These are phyloP conservation scores for Apodospora peruviana DNA, from an alignment of 495 filamentous ascomycete species.

Conservation along the genomic window DNA sequence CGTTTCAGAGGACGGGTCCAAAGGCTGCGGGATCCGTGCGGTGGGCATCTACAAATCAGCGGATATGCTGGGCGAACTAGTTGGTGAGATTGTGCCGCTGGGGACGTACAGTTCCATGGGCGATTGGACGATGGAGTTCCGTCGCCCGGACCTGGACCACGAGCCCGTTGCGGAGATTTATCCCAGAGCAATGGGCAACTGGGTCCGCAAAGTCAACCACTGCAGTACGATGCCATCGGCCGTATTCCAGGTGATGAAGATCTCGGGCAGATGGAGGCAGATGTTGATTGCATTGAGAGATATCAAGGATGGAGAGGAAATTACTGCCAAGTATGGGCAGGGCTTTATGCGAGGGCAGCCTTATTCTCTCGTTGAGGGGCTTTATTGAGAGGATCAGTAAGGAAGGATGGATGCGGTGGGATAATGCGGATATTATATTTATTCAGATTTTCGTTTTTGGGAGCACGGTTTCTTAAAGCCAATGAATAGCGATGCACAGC, in stretches of 20 bases:
- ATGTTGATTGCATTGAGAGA: constrained; percentile 17
- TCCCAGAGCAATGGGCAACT: constrained; percentile 20
- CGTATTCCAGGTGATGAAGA: constrained; percentile 16
- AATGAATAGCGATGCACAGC: too few species aligned
- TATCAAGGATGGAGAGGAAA: constrained; percentile 21
- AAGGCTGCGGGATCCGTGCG: constrained; percentile 16
- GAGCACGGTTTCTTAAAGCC: too few species aligned
- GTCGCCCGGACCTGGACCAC: constrained; percentile 19
- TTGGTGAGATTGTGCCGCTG: constrained; percentile 22
- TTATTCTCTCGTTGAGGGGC: constrained; percentile 16
- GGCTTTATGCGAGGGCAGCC: constrained; percentile 15
- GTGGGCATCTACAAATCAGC: constrained; percentile 5
- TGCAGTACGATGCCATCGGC: constrained; percentile 13
- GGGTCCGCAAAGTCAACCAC: constrained; percentile 27
- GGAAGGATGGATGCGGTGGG: too few species aligned
- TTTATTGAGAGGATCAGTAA: constrained; percentile 6
- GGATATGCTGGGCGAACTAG: constrained; percentile 21
- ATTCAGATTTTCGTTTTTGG: too few species aligned
- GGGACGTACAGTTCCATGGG: constrained; percentile 1
- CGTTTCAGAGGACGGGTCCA: constrained; percentile 14
- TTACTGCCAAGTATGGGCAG: constrained; percentile 21
- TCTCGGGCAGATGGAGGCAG: constrained; percentile 20
- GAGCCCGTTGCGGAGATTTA: constrained; percentile 23
- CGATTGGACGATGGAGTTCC: constrained; percentile 20
- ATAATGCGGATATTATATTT: too few species aligned